Base-by-base conservation (phyloP, 2,329 filamentous ascomycete genomes). In the Fusarium chlamydosporum region DNA sequence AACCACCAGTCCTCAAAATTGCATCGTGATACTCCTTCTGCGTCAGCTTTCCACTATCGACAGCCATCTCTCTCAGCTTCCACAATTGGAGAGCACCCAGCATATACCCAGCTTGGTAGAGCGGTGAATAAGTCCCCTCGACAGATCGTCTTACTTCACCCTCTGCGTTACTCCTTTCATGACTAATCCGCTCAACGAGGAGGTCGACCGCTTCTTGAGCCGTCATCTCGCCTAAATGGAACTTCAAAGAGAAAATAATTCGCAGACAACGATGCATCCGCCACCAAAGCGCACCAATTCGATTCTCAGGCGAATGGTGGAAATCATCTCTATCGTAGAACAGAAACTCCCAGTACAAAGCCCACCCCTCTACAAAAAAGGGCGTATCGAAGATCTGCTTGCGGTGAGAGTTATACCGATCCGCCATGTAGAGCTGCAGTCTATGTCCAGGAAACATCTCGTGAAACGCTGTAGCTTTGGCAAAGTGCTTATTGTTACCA, bases 21-120 rank as follows among this genome's bases (percentile, higher is more conserved):
- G 67, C 46, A 38, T 69, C 67, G 4, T 69, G 67, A n/a, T 59
- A 69, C 2, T 69, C 67, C 29, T 67, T 69, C 27, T 69, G 48
- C 0, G 62, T 43, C 40, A 67, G 23, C n/a, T 46, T 67, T 0
- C 64, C 64, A 6, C 27, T 23, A 9, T 43, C 57, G 9, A 69
- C 67, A 26, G 52, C 67, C 53, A 67, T 55, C 7, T 70, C 62
- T 2, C 67, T 47, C 4, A 69, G 7, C 0, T 70, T 70, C 67
- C 67, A 70, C 3, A 69, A 26, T 16, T 69, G 67, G 0, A 69
- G 38, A 0, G 67, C 67, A 0, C 67, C 67, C 0, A 69, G 37
- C 67, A 69, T 67, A 35, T 69, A 69, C 1, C 67, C 67, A 4
- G 67, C 67, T 4, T 69, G 67, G 31, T 69, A 69, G 3, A 69